Conservation (phyloP, 1,139 yeast genomes). For the Saccharomyces hybrid region DNA sequence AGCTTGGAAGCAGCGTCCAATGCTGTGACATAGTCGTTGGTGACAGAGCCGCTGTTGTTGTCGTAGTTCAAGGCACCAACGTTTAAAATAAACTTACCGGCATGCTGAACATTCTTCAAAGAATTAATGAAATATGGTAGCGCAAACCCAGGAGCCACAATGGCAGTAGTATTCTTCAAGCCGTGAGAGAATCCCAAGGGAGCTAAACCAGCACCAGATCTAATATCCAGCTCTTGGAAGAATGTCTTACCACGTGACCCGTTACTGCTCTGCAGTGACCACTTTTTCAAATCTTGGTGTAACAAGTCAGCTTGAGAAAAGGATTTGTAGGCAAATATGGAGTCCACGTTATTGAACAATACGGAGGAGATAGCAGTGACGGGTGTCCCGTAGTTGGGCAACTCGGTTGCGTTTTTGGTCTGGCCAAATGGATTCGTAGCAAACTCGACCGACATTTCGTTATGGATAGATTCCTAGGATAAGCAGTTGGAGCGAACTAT, state of each 20-base stretch:
- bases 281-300: conserved; percentile 52
- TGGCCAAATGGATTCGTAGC: conserved; percentile 48
- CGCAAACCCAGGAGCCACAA: conserved; percentile 62
- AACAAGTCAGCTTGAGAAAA: conserved; percentile 55
- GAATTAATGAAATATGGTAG: conserved; percentile 50
- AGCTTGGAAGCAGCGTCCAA: conserved; percentile 56
- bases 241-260: conserved; percentile 32
- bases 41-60: conserved; percentile 42
- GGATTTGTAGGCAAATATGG: conserved; percentile 63
- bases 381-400: conserved; percentile 33
- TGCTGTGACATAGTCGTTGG: conserved; percentile 61
- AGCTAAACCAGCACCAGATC: conserved; percentile 79
- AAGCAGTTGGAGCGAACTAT: neutral
- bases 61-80: conserved; percentile 71
- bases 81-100: conserved; percentile 50
- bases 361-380: conserved; percentile 49
- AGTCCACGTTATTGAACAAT: conserved; percentile 52
- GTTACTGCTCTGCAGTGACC: conserved; percentile 58
- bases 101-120: conserved; percentile 32
- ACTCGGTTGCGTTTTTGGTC: conserved; percentile 47
- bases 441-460: neutral
- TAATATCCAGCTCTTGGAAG: conserved; percentile 50
- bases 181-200: conserved; percentile 59
- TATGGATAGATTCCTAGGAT: neutral
- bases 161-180: conserved; percentile 31